These are phyloP conservation scores for Euptelea pleiosperma DNA, from an alignment of 164 flowering plant species.

Conservation along the genomic window DNA sequence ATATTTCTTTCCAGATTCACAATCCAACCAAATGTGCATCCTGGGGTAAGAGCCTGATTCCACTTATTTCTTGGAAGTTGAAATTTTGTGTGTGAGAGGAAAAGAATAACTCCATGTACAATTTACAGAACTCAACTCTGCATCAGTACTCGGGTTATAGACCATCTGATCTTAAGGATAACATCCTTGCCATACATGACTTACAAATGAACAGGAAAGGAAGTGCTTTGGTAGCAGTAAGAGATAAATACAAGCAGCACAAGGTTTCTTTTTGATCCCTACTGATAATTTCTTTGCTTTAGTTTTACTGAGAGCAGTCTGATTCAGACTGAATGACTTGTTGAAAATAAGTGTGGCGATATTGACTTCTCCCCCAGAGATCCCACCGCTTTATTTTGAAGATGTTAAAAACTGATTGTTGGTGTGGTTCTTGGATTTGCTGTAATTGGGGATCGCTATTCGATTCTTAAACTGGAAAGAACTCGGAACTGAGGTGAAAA, in stretches of 20 bases:
- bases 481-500: neutral
- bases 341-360: slow-evolving; percentile 48
- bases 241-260: slow-evolving; percentile 61
- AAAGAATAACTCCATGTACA: neutral
- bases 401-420: slow-evolving; percentile 18
- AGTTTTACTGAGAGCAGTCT: neutral
- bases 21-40: slow-evolving; percentile 45
- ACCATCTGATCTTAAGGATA: slow-evolving; percentile 59
- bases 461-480: neutral
- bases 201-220: slow-evolving; percentile 45
- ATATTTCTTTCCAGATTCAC: slow-evolving; percentile 57
- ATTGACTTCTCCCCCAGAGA: slow-evolving; percentile 37
- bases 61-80: neutral
- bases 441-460: neutral
- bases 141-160: slow-evolving; percentile 45
- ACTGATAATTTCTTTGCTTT: neutral
- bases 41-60: slow-evolving; percentile 52
- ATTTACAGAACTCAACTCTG: slow-evolving; percentile 38
- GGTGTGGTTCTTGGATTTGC: slow-evolving; percentile 2
- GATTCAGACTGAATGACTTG: neutral
- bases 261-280: slow-evolving; percentile 35
- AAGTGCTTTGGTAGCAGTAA: slow-evolving; percentile 35
- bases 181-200: slow-evolving; percentile 53
- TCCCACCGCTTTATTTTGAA: slow-evolving; percentile 46
- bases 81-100: neutral